A percentile compares a stretch with the other conserved stretches of the same genome.
phyloP scores from a whole-genome alignment of 2,329 filamentous ascomycete species.

The Leptographium procerum region DNA sequence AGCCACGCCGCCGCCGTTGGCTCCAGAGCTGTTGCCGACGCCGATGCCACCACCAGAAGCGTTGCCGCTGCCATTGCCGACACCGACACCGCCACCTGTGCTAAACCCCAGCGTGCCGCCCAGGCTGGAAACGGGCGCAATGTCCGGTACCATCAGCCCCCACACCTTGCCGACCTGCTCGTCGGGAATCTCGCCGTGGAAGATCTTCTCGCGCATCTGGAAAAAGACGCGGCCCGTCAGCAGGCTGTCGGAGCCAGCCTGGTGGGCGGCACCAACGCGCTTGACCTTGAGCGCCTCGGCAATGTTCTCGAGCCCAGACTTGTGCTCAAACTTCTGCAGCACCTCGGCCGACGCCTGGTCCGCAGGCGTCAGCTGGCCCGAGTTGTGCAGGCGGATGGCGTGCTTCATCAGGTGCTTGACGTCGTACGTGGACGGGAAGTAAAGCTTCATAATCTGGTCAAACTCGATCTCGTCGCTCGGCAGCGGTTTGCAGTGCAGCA shows the following conservation, averaged over 20 bases:
- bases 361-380: slow-evolving; percentile 49
- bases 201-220: slow-evolving; percentile 80
- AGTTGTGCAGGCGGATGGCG: slow-evolving; percentile 59
- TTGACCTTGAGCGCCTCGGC: slow-evolving; percentile 88
- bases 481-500: slow-evolving; percentile 70
- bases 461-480: slow-evolving; percentile 87
- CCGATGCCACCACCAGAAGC: not conserved
- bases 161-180: slow-evolving; percentile 86
- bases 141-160: slow-evolving; percentile 70
- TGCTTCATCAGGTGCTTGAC: slow-evolving; percentile 97
- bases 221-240: slow-evolving; percentile 93
- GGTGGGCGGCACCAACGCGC: slow-evolving; percentile 76
- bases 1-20: not conserved
- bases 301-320: slow-evolving; percentile 85
- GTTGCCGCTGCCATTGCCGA: not conserved
- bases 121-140: slow-evolving; percentile 25
- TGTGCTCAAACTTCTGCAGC: slow-evolving; percentile 74
- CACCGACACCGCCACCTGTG: not conserved
- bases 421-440: slow-evolving; percentile 88
- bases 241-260: slow-evolving; percentile 86
- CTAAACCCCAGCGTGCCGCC: slow-evolving; percentile 11
- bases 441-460: slow-evolving; percentile 76
- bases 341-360: slow-evolving; percentile 60
- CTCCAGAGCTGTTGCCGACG: not conserved
- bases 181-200: slow-evolving; percentile 67